phyloP scores from a whole-genome alignment of 179 eudicot species.

The Spergularia azorica region DNA sequence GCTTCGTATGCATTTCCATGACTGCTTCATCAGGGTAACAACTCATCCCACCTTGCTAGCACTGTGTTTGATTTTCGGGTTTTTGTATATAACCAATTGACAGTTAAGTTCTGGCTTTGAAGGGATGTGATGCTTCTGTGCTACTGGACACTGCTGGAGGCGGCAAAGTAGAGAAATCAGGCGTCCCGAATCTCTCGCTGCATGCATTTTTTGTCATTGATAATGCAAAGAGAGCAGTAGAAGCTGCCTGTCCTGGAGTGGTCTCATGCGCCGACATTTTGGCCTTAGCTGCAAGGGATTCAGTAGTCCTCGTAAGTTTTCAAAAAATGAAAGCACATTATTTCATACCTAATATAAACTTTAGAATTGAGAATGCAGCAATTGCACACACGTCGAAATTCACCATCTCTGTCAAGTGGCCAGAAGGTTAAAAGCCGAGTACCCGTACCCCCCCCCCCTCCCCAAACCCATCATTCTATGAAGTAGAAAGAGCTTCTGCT shows the following conservation, averaged over 20 bases:
- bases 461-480: too few relatives aligned
- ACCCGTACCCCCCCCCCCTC: too few relatives aligned
- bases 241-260: slow-evolving; percentile 64
- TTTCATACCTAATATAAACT: too few relatives aligned
- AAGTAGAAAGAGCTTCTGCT: too few relatives aligned
- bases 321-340: neutral
- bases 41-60: neutral
- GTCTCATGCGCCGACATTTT: slow-evolving; percentile 83
- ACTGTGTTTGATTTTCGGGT: neutral
- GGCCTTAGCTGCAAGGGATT: slow-evolving; percentile 71
- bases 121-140: slow-evolving; percentile 97
- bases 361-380: too few relatives aligned
- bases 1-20: slow-evolving; percentile 86
- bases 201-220: slow-evolving; percentile 83
- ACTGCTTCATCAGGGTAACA: slow-evolving; percentile 60
- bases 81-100: neutral
- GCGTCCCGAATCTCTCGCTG: slow-evolving; percentile 74
- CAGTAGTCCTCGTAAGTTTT: slow-evolving; percentile 16
- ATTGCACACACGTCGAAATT: too few relatives aligned
- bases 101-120: slow-evolving; percentile 1
- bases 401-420: too few relatives aligned
- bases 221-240: slow-evolving; percentile 60
- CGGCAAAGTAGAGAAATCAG: slow-evolving; percentile 71
- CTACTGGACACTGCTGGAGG: slow-evolving; percentile 54
- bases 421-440: too few relatives aligned